These are phyloP conservation scores for Capsella bursapastoris DNA, from an alignment of 345 rosid species.

Conservation along the genomic window DNA sequence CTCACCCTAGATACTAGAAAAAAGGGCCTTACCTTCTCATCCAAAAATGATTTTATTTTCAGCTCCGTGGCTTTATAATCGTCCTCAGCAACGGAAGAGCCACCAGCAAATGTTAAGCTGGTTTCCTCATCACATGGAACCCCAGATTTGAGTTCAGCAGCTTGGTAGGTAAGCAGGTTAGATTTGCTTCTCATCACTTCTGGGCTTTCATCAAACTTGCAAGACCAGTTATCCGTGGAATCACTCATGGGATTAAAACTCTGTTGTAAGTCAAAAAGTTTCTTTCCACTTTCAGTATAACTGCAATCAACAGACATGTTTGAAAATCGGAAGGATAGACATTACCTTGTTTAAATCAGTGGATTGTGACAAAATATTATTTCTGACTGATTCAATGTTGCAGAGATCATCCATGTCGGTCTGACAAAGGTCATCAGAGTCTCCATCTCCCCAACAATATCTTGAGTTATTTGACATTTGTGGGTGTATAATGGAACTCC, in stretches of 20 bases:
- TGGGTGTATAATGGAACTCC: constrained; percentile 56
- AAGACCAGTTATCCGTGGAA: constrained; percentile 77
- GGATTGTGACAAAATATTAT: constrained; percentile 57
- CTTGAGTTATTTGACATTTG: constrained; percentile 52
- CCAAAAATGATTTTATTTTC: constrained; percentile 85
- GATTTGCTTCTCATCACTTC: constrained; percentile 48
- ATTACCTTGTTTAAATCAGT: constrained; percentile 71
- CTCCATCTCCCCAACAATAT: constrained; percentile 51
- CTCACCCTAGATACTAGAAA: constrained; percentile 10
- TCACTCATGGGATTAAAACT: constrained; percentile 89
- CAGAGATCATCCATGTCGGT: constrained; percentile 78
- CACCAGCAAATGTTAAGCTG: constrained; percentile 58
- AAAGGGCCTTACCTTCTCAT: constrained; percentile 65
- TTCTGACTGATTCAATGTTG: constrained; percentile 51
- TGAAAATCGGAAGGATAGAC: constrained; percentile 24
- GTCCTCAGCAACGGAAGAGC: constrained; percentile 61
- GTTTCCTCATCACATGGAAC: constrained; percentile 49
- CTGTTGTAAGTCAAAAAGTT: constrained; percentile 45
- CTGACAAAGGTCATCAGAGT: constrained; percentile 77
- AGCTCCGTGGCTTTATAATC: constrained; percentile 83
- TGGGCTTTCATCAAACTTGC: constrained; percentile 62
- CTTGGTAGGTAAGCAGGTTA: constrained; percentile 48
- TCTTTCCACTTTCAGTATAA: constrained; percentile 25
- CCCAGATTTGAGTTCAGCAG: constrained; percentile 43
- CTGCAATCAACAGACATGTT: constrained; percentile 12